A percentile compares a stretch with the other conserved stretches of the same genome.
Evolutionary conservation across 495 filamentous ascomycete genomes (phyloP).

Genomic region (Penicillium subrubescens): DNA sequence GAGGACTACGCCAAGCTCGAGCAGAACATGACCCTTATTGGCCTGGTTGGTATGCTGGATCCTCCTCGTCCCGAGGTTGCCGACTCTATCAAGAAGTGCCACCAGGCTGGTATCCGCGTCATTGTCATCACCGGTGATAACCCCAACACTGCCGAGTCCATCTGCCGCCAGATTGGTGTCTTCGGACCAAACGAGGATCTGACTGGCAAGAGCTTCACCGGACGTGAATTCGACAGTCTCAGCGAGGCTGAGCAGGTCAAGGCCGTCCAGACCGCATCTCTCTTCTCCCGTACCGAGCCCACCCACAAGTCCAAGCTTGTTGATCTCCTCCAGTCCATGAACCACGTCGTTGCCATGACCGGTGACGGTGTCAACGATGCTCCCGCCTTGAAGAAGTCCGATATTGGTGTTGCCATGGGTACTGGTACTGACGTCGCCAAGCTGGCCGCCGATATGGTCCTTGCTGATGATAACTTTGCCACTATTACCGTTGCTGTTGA

Average conservation of each 20-base stretch:
- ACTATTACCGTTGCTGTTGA: constrained; percentile 96
- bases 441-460: constrained; percentile 97
- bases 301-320: constrained; percentile 94
- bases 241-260: constrained; percentile 75
- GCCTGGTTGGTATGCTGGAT: constrained; percentile 95
- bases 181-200: constrained; percentile 84
- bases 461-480: constrained; percentile 98
- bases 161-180: constrained; percentile 95
- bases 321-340: constrained; percentile 88
- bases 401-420: constrained; percentile 99
- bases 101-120: constrained; percentile 90
- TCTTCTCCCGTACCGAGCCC: constrained; percentile 98
- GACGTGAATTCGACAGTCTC: constrained; percentile 89
- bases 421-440: constrained; percentile 97
- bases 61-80: constrained; percentile 95
- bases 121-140: constrained; percentile 99
- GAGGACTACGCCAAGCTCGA: constrained; percentile 84
- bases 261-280: constrained; percentile 80
- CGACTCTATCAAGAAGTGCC: constrained; percentile 83
- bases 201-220: constrained; percentile 90
- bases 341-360: constrained; percentile 98
- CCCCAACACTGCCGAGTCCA: constrained; percentile 94
- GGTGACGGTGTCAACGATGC: constrained; percentile 99
- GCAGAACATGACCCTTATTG: constrained; percentile 90
- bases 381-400: constrained; percentile 95